These are phyloP conservation scores for Lachancea dasiensis DNA, from an alignment of 805 yeast genomes.

Conservation along the genomic window DNA sequence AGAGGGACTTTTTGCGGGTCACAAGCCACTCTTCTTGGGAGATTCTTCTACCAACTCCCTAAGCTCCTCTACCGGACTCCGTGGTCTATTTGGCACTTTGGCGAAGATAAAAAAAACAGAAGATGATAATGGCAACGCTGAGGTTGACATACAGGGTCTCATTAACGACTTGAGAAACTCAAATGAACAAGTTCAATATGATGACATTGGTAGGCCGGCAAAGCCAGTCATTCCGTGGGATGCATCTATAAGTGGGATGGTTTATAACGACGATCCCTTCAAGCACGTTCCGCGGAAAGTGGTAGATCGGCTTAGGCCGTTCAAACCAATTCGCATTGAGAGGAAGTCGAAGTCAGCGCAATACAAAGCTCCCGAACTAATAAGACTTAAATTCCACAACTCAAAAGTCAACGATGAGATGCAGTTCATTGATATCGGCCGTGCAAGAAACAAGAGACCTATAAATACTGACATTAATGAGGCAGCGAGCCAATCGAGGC, in stretches of 20 bases:
- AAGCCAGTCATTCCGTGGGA: slow-evolving; percentile 37
- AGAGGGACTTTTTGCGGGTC: slow-evolving; percentile 42
- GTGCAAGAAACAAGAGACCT: background rate
- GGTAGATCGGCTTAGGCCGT: slow-evolving; percentile 34
- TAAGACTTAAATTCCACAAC: slow-evolving; percentile 30
- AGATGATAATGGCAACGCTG: slow-evolving; percentile 10
- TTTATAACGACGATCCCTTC: slow-evolving; percentile 31
- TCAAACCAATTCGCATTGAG: slow-evolving; percentile 51
- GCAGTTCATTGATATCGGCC: slow-evolving; percentile 23
- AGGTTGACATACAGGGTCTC: slow-evolving; percentile 18
- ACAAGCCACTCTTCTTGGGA: slow-evolving; percentile 40
- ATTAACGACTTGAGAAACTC: slow-evolving; percentile 18
- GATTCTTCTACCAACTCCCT: slow-evolving; percentile 23
- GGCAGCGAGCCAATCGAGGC: slow-evolving; percentile 10
- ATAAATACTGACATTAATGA: background rate
- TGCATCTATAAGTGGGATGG: slow-evolving; percentile 35
- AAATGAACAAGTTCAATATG: slow-evolving; percentile 8
- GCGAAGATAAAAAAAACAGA: slow-evolving; percentile 17
- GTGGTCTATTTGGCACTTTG: slow-evolving; percentile 20
- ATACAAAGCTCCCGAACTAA: slow-evolving; percentile 62
- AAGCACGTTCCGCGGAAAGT: slow-evolving; percentile 34
- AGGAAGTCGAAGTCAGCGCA: slow-evolving; percentile 74
- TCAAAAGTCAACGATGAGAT: slow-evolving; percentile 28
- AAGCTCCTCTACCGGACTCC: slow-evolving; percentile 11
- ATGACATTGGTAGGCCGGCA: slow-evolving; percentile 10